Conservation (phyloP, 257 asterid genomes). For the Cynanchum wilfordii region DNA sequence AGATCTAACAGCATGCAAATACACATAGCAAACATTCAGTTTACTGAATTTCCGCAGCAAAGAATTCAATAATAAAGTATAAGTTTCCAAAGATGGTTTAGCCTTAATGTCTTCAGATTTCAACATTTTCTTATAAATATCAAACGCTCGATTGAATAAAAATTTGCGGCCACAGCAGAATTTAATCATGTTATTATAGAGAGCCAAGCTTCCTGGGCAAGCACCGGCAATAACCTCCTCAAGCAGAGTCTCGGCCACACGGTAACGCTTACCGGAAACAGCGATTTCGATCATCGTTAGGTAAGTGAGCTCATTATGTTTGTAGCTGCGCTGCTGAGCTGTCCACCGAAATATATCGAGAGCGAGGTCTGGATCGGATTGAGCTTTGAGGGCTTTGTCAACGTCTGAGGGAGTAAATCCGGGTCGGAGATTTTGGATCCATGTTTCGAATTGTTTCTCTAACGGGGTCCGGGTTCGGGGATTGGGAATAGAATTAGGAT, state of each 20-base stretch:
- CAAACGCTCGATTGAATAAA: conserved; percentile 77
- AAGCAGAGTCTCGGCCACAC: conserved; percentile 56
- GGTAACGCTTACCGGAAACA: conserved; percentile 62
- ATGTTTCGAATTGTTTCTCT: conserved; percentile 71
- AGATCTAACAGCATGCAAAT: conserved; percentile 70
- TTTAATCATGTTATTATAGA: conserved; percentile 79
- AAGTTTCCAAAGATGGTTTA: conserved; percentile 75
- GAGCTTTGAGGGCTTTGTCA: conserved; percentile 52
- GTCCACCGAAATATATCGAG: conserved; percentile 98
- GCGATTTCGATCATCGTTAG: conserved; percentile 59
- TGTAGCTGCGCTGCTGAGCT: conserved; percentile 81
- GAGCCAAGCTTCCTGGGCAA: conserved; percentile 49
- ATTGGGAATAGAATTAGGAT: conserved; percentile 18
- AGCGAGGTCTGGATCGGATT: conserved; percentile 83
- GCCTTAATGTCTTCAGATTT: conserved; percentile 41
- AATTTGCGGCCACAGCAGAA: conserved; percentile 71
- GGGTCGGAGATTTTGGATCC: conserved; percentile 69
- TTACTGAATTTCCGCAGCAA: conserved; percentile 64
- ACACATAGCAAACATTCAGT: conserved; percentile 61
- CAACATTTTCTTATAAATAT: conserved; percentile 74
- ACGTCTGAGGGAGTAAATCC: conserved; percentile 83
- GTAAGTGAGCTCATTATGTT: conserved; percentile 63
- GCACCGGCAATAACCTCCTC: conserved; percentile 90
- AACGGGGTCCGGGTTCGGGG: conserved; percentile 61
- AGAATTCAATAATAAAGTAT: conserved; percentile 51